Evolutionary conservation across 179 eudicot genomes (phyloP), one percentile per base, ranked within the genome.

Genomic region (Beta corolliflora): DNA sequence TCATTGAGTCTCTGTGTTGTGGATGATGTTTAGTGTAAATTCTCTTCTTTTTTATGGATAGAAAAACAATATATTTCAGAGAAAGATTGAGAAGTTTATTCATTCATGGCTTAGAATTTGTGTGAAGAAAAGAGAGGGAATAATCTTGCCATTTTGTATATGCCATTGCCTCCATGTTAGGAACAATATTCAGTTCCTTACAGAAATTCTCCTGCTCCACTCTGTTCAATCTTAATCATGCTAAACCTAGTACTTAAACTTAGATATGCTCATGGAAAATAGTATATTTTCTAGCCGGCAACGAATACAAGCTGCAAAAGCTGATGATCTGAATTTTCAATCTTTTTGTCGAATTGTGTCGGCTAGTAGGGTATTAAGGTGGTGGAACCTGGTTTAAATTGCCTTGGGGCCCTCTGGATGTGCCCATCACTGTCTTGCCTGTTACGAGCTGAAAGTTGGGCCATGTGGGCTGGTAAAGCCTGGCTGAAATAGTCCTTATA

Each of bases 361-460:
- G 5, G 64, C 21, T 18, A 59, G 23, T 59, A 16, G 18, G 9
- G 8, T n/a, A 18, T 8, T 25, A 77, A 29, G 16, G 60, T 64
- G 61, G 48, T 50, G 36, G 61, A 25, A 65, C 73, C 48, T 52
- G 63, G 53, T 23, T 77, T 2, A 9, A 29, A 1, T 53, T 14
- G 23, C 73, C 5, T 65, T 45, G 80, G 18, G 73, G 52, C 50
- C 23, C 73, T 1, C 12, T 5, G 61, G 46, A 11, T 29, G 2
- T 65, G 52, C 60, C 3, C 5, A 2, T 29, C 15, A 5, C 52
- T 66, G 73, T 60, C 48, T 45, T 29, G 72, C 80, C 80, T 70
- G 25, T 77, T 77, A 71, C n/a, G 23, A 64, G 72, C 60, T 25
- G 31, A 77, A 71, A 65, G 60, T 16, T 77, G 73, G 71, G 19